These are phyloP conservation scores for Neonectria sp. DNA, from an alignment of 2,329 filamentous ascomycete species.

Conservation along the genomic window DNA sequence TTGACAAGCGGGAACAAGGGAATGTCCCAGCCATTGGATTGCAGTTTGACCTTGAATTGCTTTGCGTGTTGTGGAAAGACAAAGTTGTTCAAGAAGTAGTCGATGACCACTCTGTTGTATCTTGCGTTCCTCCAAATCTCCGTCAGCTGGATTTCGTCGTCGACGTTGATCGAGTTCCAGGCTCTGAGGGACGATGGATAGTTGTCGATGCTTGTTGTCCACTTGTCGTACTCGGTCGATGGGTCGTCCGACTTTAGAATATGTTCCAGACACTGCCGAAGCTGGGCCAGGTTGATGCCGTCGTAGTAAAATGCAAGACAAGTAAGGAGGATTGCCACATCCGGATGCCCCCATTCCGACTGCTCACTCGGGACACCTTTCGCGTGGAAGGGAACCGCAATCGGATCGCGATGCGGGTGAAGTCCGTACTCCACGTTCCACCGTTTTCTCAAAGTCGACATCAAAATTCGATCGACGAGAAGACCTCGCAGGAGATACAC, in stretches of 20 bases:
- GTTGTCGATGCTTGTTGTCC: conserved; percentile 58
- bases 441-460: conserved; percentile 72
- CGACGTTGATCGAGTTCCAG: conserved; percentile 73
- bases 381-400: conserved; percentile 67
- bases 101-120: conserved; percentile 65
- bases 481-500: conserved; percentile 75
- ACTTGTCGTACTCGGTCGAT: conserved; percentile 68
- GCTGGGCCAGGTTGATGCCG: conserved; percentile 66
- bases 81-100: conserved; percentile 75
- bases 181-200: conserved; percentile 66
- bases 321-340: conserved; percentile 77
- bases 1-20: conserved; percentile 58
- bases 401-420: conserved; percentile 68
- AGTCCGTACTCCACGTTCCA: conserved; percentile 79
- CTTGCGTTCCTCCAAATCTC: conserved; percentile 69
- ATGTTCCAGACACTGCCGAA: conserved; percentile 65
- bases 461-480: conserved; percentile 71
- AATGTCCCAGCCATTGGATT: conserved; percentile 79
- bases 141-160: conserved; percentile 67
- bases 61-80: conserved; percentile 78
- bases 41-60: conserved; percentile 75
- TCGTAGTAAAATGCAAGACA: conserved; percentile 78
- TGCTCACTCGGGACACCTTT: conserved; percentile 72
- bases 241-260: conserved; percentile 71
- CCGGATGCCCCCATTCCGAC: conserved; percentile 78